These are phyloP conservation scores for Posidonia oceanica DNA, from an alignment of 116 monocot genomes.

Conservation along the genomic window DNA sequence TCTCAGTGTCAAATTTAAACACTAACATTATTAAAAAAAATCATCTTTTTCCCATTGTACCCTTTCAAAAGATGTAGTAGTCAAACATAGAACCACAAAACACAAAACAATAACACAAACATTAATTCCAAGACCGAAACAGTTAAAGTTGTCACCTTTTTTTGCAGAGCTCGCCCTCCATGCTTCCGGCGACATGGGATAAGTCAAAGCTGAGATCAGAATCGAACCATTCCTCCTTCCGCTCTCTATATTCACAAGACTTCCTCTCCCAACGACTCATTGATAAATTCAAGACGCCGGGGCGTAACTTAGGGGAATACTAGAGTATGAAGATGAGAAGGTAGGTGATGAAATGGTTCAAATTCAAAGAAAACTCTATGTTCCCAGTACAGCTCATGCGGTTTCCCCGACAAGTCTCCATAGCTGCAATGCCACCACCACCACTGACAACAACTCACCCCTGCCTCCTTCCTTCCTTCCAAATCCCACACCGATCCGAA, in stretches of 20 bases:
- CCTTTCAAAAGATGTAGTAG: too few species aligned
- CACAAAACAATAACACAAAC: too few species aligned
- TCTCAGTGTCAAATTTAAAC: too few species aligned
- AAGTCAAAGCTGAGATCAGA: background rate
- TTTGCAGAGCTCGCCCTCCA: background rate
- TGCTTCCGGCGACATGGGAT: background rate
- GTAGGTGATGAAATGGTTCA: constrained; percentile 9
- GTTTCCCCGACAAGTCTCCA: background rate
- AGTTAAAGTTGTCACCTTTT: constrained; percentile 1
- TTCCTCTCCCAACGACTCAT: background rate
- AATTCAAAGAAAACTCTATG: constrained; percentile 7
- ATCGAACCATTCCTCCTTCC: background rate
- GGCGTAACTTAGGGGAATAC: constrained; percentile 45
- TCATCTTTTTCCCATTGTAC: too few species aligned
- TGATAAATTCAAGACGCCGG: constrained; percentile 28
- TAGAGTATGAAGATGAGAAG: constrained; percentile 65
- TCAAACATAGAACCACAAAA: too few species aligned
- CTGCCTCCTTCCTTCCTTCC: too few species aligned
- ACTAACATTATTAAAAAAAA: too few species aligned
- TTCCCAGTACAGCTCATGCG: constrained; percentile 83
- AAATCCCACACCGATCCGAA: too few species aligned
- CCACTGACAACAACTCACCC: too few species aligned
- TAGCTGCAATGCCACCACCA: background rate
- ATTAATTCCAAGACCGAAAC: too few species aligned
- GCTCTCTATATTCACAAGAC: constrained; percentile 1